Percentiles rank a stretch among this genome's conserved stretches.
These are phyloP conservation scores for Prunus kanzakura DNA, from an alignment of 306 rosid genomes.

Conservation along the genomic window DNA sequence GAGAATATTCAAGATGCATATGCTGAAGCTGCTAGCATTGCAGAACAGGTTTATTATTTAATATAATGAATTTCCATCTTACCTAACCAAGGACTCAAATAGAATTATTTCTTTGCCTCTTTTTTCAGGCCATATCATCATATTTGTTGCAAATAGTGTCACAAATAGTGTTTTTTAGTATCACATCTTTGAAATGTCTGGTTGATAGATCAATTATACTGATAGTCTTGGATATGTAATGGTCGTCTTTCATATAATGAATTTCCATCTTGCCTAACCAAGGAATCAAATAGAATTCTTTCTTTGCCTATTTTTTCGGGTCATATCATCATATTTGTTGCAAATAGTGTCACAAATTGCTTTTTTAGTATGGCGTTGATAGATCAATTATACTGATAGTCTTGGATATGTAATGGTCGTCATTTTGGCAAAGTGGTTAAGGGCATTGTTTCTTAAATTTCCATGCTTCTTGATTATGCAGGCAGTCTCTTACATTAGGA, in stretches of 20 bases:
- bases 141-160: not conserved
- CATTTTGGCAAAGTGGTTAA: slow-evolving; percentile 23
- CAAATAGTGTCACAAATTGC: not conserved
- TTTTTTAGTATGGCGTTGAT: not conserved
- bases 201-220: not conserved
- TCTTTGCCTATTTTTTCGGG: not conserved
- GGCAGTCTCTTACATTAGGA: slow-evolving; percentile 94
- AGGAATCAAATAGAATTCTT: not conserved
- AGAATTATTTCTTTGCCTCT: not conserved
- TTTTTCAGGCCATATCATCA: not conserved
- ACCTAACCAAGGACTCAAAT: not conserved
- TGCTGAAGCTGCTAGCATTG: slow-evolving; percentile 99
- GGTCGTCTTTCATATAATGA: not conserved
- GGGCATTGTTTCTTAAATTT: slow-evolving; percentile 24
- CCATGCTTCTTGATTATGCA: slow-evolving; percentile 42
- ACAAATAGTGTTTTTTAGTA: not conserved
- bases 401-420: not conserved
- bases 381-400: not conserved
- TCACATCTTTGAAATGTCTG: not conserved
- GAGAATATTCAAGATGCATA: slow-evolving; percentile 99
- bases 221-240: not conserved
- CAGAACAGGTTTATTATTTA: slow-evolving; percentile 79
- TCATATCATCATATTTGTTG: not conserved
- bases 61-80: not conserved
- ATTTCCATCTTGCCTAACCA: not conserved